Evolutionary conservation across 495 filamentous ascomycete genomes (phyloP).

Genomic region (Xylaria curta): DNA sequence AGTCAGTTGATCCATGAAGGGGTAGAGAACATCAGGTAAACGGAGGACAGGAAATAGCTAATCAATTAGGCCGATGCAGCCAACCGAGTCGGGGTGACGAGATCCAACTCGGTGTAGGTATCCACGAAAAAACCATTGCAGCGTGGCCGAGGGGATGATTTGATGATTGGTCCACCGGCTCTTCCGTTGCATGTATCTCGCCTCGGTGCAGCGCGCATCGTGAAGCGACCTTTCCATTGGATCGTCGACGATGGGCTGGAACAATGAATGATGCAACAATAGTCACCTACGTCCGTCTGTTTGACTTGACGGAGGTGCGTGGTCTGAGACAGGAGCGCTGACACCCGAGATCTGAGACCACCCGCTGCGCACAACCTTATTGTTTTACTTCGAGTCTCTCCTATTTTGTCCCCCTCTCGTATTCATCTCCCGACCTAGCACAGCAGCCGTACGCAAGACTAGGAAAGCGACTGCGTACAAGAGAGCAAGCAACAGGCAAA

Average conservation of each 20-base stretch:
- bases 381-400: slow-evolving; percentile 11
- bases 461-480: neutral
- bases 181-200: neutral
- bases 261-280: neutral
- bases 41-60: neutral
- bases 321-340: slow-evolving; percentile 1
- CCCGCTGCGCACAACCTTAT: slow-evolving; percentile 15
- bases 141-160: slow-evolving; percentile 8
- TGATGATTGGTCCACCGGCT: slow-evolving; percentile 5
- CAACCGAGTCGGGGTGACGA: neutral
- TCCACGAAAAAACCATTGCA: slow-evolving; percentile 8
- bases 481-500: neutral
- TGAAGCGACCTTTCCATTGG: neutral
- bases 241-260: neutral
- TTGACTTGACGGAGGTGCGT: neutral
- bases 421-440: neutral
- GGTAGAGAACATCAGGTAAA: neutral
- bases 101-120: neutral
- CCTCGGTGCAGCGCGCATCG: slow-evolving; percentile 10
- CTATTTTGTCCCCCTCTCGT: neutral
- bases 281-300: neutral
- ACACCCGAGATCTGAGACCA: neutral
- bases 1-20: neutral
- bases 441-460: neutral
- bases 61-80: neutral